Evolutionary conservation across 345 rosid species (phyloP).

Genomic region (Hibiscus mutabilis): DNA sequence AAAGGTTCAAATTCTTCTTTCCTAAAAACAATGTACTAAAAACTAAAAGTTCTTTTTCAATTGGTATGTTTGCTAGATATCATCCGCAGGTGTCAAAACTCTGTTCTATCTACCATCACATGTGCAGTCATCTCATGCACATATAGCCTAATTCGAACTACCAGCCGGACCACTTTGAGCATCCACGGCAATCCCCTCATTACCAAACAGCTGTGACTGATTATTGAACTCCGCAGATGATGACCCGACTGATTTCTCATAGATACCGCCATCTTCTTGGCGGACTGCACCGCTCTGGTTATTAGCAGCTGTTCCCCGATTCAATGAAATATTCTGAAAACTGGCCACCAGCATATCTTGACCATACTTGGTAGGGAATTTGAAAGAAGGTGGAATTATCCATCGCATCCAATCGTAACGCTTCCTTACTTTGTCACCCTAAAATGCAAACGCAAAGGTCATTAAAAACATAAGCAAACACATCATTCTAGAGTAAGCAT

Average conservation of each 20-base stretch:
- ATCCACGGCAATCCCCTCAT: not conserved
- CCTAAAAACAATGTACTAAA: no score
- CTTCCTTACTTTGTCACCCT: slow-evolving; percentile 78
- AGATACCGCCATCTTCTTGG: not conserved
- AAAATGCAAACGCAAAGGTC: slow-evolving; percentile 7
- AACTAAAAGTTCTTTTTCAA: no score
- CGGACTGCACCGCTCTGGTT: not conserved
- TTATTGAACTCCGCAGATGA: slow-evolving; percentile 3
- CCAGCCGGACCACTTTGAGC: not conserved
- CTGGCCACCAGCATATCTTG: slow-evolving; percentile 20
- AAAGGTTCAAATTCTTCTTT: no score
- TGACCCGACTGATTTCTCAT: slow-evolving; percentile 31
- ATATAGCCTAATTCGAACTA: not conserved
- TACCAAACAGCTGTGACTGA: not conserved
- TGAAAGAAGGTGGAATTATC: slow-evolving; percentile 34
- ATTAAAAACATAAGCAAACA: not conserved
- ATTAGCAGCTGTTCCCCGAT: slow-evolving; percentile 15
- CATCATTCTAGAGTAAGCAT: not conserved
- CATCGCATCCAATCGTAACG: slow-evolving; percentile 58
- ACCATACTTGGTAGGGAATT: slow-evolving; percentile 23
- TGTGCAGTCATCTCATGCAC: not conserved
- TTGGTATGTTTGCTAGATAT: no score
- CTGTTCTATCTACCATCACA: not conserved
- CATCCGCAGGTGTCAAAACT: not conserved
- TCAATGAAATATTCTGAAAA: slow-evolving; percentile 29